Base-by-base conservation (phyloP, 2,329 filamentous ascomycete genomes). In the Emmonsia crescens region DNA sequence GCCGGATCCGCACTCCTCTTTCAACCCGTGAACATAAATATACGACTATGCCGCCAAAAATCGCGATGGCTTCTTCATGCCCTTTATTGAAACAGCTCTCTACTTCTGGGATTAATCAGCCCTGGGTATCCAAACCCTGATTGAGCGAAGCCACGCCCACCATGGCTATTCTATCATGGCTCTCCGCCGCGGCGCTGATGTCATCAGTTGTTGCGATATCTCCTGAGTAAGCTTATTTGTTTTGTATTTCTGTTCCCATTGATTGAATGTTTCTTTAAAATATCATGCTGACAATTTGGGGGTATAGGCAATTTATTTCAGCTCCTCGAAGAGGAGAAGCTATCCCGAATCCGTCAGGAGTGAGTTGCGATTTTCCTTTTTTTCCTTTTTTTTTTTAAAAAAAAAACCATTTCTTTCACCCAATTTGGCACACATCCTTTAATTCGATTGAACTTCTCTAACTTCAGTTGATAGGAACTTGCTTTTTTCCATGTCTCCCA, bases 401-500 rank as follows among this genome's bases (percentile, higher is more conserved):
- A 27, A n/a, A n/a, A n/a, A n/a, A n/a, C n/a, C 19, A 24, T 19
- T 5, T 42, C 14, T 48, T 24, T 29, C 2, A 12, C 42, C n/a
- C 4, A 21, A 24, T n/a, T 10, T 27, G 31, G 40, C 33, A 27
- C 21, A 38, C 2, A 9, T 59, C 3, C 24, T 14, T 36, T 16
- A 10, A 44, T 56, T 31, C n/a, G 57, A 49, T 33, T 54, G 31
- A 40, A 21, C 12, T 19, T n/a, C 19, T 51, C 48, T 59, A 12
- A 59, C 33, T n/a, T 33, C 42, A 16, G 27, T 51, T 46, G 57
- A 60, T 62, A 76, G 73, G 70, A 73, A 64, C 68, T 78, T 38
- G 80, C 78, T 0, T 64, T 82, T 49, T 82, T 80, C 60, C 72
- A 86, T 73, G 79, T 85, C 19, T 89, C 88, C 0, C 85, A 86